Evolutionary conservation across 2,329 filamentous ascomycete species (phyloP).

Genomic region (Apiospora malaysiana): DNA sequence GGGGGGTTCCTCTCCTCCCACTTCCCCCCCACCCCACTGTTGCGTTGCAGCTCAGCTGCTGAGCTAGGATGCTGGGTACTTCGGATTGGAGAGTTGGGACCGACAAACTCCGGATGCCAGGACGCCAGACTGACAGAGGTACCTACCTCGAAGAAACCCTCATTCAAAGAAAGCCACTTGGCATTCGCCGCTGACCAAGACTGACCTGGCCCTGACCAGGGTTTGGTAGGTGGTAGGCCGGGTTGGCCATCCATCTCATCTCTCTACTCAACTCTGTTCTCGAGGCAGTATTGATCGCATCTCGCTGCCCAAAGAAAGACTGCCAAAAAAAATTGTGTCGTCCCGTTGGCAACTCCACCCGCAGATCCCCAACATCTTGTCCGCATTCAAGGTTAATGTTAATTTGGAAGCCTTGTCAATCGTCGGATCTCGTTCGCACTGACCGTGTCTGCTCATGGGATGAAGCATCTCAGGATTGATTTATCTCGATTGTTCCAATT

Average conservation of each 20-base stretch:
- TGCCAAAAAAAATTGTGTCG: neutral
- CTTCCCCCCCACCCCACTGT: constrained; percentile 12
- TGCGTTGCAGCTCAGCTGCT: constrained; percentile 1
- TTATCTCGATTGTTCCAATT: neutral
- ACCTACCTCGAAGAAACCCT: neutral
- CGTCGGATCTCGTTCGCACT: constrained; percentile 3
- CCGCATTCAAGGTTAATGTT: constrained; percentile 33
- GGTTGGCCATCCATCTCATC: neutral
- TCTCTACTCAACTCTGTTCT: neutral
- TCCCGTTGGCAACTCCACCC: constrained; percentile 33
- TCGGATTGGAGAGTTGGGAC: neutral
- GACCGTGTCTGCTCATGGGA: neutral
- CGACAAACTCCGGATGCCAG: constrained; percentile 5
- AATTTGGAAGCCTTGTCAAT: neutral
- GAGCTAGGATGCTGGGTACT: neutral
- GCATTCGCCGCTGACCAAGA: neutral
- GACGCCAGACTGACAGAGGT: neutral
- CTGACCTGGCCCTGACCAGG: neutral
- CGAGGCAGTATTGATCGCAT: neutral
- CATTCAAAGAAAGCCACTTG: neutral
- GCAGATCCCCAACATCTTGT: constrained; percentile 53
- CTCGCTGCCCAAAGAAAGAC: neutral
- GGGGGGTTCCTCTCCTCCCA: constrained; percentile 20
- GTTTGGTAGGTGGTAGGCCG: neutral
- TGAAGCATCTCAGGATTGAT: neutral